phyloP scores from a whole-genome alignment of 371 early-diverging fungal genomes.

The Haplosporangium sp. region DNA sequence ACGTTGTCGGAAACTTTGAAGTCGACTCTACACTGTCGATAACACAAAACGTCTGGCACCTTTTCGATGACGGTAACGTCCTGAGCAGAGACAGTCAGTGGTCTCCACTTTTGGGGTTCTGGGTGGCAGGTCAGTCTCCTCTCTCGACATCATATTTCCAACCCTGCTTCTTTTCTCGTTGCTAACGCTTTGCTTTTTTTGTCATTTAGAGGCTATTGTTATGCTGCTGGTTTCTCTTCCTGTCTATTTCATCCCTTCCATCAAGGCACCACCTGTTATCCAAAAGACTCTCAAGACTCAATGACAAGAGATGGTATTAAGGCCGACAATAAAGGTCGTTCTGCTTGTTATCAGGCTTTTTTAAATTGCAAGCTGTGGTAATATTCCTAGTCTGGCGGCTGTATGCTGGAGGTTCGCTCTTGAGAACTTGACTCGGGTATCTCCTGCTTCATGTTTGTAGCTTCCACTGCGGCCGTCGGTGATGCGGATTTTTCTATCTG shows the following conservation, averaged over 20 bases:
- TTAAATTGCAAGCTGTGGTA: no score
- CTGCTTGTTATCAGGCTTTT: no score
- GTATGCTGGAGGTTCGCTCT: no score
- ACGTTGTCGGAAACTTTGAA: constrained; percentile 21
- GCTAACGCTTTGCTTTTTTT: not conserved
- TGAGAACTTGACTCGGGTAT: no score
- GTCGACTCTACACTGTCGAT: constrained; percentile 6
- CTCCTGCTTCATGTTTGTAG: no score
- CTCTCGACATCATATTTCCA: no score
- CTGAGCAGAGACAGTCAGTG: constrained; percentile 39
- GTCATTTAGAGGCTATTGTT: constrained; percentile 24
- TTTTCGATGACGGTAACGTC: constrained; percentile 36
- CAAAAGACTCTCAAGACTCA: constrained; percentile 24
- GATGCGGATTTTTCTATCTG: no score
- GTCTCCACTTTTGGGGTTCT: constrained; percentile 50
- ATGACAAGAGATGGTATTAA: no score
- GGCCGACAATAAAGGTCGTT: no score
- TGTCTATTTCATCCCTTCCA: constrained; percentile 29
- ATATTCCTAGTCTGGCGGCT: no score
- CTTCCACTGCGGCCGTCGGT: no score
- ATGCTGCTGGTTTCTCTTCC: constrained; percentile 43
- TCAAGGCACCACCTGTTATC: constrained; percentile 3
- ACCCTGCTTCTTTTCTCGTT: no score
- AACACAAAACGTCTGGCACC: constrained; percentile 11
- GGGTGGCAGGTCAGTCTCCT: constrained; percentile 37